Base-by-base conservation (phyloP, 202 grass and related monocot species). In the Carex arenaria region DNA sequence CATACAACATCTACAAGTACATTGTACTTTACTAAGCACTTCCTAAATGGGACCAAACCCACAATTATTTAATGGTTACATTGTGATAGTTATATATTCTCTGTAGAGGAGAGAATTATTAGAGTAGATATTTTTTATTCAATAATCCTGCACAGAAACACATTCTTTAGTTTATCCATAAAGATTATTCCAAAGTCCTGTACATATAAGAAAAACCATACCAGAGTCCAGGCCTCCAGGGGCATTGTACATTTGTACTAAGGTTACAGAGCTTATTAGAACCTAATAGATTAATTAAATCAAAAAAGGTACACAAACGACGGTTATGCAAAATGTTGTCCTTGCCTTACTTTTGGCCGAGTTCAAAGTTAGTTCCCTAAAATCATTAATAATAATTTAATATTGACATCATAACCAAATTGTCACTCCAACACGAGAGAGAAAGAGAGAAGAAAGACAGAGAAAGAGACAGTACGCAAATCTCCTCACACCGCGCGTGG, bases 321-420 rank as follows among this genome's bases (percentile, higher is more conserved):
- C 71, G 45, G 71, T 53, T 54, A 74, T 53, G 47, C 22, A 74
- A 70, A 43, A 43, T 52, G 19, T 23, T 72, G 70, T 54, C 71
- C 47, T 74, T 74, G 45, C 10, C 47, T 74, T 52, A 15, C 4
- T 18, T 38, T 38, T 17, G 3, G 30, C 9, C 31, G 12, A 32
- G 4, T 66, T 36, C 1, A 67, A 67, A 67, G 71, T 74, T 74
- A 74, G 47, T 74, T 74, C 2, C 26, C 10, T 53, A 54, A 52
- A 75, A 52, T 52, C 47, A 51, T 53, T 38, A 43, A 43, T 38
- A 43, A 43, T 43, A 7, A 43, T 43, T 43, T 74, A 53, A 19
- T 74, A 49, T 75, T 74, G 71, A 53, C 71, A 74, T 74, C 45
- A 74, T 74, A 75, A 75, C 47, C 22, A 75, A 75, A 75, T 54